Percentiles rank a stretch among this genome's conserved stretches.
Evolutionary conservation across 1,139 yeast genomes (phyloP).

Genomic region (Insectozyma bohioensis): DNA sequence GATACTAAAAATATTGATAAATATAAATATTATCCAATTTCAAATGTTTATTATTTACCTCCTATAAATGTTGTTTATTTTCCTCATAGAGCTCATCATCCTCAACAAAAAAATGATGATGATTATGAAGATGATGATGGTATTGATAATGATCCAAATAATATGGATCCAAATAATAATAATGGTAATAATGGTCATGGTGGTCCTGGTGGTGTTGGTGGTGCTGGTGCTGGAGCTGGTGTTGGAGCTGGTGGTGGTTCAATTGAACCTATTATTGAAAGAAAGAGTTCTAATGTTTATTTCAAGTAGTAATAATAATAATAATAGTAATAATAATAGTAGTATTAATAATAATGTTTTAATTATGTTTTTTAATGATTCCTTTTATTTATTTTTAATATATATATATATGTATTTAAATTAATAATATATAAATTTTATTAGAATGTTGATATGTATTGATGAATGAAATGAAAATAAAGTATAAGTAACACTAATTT

Average conservation of each 20-base stretch:
- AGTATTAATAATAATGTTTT: too few species aligned
- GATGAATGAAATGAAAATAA: too few species aligned
- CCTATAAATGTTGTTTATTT: constrained; percentile 61
- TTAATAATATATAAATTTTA: background rate
- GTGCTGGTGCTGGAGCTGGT: too few species aligned
- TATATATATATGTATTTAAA: background rate
- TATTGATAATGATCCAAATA: background rate
- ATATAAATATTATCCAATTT: constrained; percentile 58
- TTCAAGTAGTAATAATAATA: too few species aligned
- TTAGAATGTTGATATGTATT: too few species aligned
- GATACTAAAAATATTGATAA: constrained; percentile 20
- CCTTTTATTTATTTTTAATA: background rate
- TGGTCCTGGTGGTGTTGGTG: too few species aligned
- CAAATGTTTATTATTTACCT: constrained; percentile 55
- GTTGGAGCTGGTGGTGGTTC: too few species aligned
- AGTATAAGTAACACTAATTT: too few species aligned
- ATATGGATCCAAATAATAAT: constrained; percentile 3
- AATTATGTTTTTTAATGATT: background rate
- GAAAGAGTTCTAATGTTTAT: constrained; percentile 33
- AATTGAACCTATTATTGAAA: constrained; percentile 14
- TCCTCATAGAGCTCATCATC: constrained; percentile 58
- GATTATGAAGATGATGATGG: too few species aligned
- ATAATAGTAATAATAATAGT: too few species aligned
- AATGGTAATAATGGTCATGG: too few species aligned
- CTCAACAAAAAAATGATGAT: constrained; percentile 18